Evolutionary conservation across 225 moss, liverwort and hornwort genomes (phyloP).

Genomic region (Neckera pumila): DNA sequence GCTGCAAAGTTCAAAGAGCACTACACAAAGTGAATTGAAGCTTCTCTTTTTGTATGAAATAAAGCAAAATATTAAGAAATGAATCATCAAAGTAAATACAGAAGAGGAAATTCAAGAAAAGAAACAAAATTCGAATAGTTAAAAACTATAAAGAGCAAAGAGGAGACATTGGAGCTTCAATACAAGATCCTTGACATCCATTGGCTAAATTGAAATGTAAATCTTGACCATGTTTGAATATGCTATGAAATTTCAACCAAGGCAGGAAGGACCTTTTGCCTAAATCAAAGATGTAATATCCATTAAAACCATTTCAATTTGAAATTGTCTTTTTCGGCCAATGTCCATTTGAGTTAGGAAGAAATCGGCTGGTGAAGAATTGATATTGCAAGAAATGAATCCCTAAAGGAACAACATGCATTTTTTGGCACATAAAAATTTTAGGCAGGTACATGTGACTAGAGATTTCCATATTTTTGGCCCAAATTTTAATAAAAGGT

Average conservation of each 20-base stretch:
- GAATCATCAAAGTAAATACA: accelerated
- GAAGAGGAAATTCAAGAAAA: background rate
- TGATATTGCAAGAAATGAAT: too few relatives aligned
- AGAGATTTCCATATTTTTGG: too few relatives aligned
- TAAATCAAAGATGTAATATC: too few relatives aligned
- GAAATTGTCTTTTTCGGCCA: too few relatives aligned
- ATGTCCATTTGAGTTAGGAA: too few relatives aligned
- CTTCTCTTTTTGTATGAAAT: background rate
- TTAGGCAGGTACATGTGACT: too few relatives aligned
- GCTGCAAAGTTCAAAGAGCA: background rate
- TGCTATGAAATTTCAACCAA: background rate
- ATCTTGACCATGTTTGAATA: background rate
- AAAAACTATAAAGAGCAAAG: accelerated
- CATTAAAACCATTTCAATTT: too few relatives aligned
- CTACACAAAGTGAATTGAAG: background rate
- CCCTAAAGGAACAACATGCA: too few relatives aligned
- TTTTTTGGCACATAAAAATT: too few relatives aligned
- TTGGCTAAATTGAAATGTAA: background rate
- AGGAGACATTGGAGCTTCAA: background rate
- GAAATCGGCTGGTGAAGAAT: too few relatives aligned
- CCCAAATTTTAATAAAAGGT: too few relatives aligned
- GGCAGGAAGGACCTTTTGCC: accelerated
- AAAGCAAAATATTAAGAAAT: background rate
- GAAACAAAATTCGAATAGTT: accelerated
- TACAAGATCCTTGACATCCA: accelerated